Conservation (phyloP, 257 asterid species). For the Anisodus tanguticus region DNA sequence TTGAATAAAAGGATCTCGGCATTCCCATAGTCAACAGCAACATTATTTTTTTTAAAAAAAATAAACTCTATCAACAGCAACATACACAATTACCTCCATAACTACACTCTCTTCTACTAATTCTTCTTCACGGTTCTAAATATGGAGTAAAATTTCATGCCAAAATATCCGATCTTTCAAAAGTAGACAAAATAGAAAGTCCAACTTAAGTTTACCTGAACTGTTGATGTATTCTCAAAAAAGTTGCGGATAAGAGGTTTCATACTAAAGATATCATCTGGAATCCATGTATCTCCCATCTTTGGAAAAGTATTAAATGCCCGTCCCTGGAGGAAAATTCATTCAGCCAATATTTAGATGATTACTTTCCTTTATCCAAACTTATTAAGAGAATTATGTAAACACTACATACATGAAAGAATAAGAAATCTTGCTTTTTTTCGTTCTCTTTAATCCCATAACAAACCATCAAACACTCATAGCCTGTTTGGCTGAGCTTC, state of each 20-base stretch:
- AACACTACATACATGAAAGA: neutral
- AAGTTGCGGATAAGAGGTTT: conserved; percentile 84
- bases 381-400: too few relatives aligned
- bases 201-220: conserved; percentile 62
- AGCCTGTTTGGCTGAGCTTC: too few relatives aligned
- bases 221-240: conserved; percentile 88
- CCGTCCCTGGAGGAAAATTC: conserved; percentile 64
- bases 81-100: neutral
- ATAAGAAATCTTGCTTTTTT: neutral
- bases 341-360: conserved; percentile 27
- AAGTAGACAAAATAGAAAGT: neutral
- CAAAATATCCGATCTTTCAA: neutral
- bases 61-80: neutral
- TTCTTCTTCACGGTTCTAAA: neutral
- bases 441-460: neutral
- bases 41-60: too few relatives aligned
- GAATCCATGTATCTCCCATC: conserved; percentile 95
- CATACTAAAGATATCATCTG: conserved; percentile 71
- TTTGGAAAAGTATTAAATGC: conserved; percentile 94
- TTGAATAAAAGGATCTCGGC: neutral
- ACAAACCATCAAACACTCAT: conserved; percentile 23
- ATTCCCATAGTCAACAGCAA: neutral
- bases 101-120: neutral
- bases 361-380: neutral
- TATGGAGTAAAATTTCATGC: neutral